Base-by-base conservation (phyloP, 441 rosid genomes). In the Gossypium gossypioides region DNA sequence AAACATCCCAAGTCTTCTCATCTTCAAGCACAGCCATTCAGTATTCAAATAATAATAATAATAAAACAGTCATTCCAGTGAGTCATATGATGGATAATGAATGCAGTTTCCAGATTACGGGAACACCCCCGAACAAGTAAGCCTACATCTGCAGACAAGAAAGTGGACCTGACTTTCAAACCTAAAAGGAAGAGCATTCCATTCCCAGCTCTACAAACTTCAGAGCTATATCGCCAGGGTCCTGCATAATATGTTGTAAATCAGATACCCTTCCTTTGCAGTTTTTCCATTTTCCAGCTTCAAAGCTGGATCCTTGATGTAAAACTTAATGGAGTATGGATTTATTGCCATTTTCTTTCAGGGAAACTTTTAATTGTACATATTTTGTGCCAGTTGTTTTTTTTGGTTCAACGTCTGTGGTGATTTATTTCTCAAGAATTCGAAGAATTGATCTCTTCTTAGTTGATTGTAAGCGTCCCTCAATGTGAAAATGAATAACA, bases 141-240 rank as follows among this genome's bases (percentile, higher is more conserved):
- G 50, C 80, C 73, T 60, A 63, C 61, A 78, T 75, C 74, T 50
- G 75, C 22, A 32, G 83, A 75, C 67, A 83, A 77, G 63, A 83
- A 77, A 65, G 76, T 44, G n/a, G 89, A 82, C 77, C 85, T 72
- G 60, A 94, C 85, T 84, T 94, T 97, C 51, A 92, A 72, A 13
- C 97, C 97, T 44, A 90, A 82, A 56, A 90, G 78, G 81, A 92
- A 85, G 86, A 92, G 88, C 76, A 94, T 79, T 72, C 97, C 99
- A 22, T 5, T 32, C 37, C 37, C 7, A 32, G 85, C 86, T 80
- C 86, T 87, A 74, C 89, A 88, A 42, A 84, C 82, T 81, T 86
- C 93, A 55, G 81, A 32, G 37, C 74, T 55, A 77, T 52, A 25
- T 80, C 84, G 21, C 40, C 69, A 9, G 87, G 57, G 27, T 84